Base-by-base conservation (phyloP, 805 yeast species). In the Diddensiella santjacobensis region DNA sequence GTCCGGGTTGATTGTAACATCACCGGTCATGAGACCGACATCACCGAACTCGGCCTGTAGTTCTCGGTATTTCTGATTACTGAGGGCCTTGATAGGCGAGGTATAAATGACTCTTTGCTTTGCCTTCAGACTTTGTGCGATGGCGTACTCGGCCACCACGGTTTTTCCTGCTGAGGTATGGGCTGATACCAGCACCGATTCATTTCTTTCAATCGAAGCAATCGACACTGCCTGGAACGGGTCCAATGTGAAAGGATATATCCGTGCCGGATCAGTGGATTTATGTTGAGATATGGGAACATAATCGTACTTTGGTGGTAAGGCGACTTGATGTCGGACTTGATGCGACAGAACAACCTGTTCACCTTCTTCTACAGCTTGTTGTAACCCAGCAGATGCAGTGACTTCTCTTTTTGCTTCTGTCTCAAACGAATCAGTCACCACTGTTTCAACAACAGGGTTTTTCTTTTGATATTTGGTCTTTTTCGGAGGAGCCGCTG, bases 11-110 rank as follows among this genome's bases (percentile, higher is more conserved):
- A 93, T 93, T 22, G 97, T 91, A 40, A 93, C 96, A 75, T 93
- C 99, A 67, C 99, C 99, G 10, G 99, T 93, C 95, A 93, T 93
- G 52, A 93, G 76, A 44, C 99, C 99, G 24, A 93, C 98, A 65
- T 93, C 98, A 19, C 93, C 91, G 72, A 93, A 87, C 61, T 90
- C 96, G 2, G 96, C 95, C 49, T 83, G 73, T 57, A 93, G 73
- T 66, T 90, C 98, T 70, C 98, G 79, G 63, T 87, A 90, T 63
- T 90, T 90, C 69, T 90, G 98, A 66, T 90, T 90, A 59, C 96
- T 86, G 66, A 90, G 76, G 0, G 97, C 97, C 65, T 90, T 90
- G 64, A 90, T 90, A 3, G 97, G 97, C 3, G 96, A 89, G 0
- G 97, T 90, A 63, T 90, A 90, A 52, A 90, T 90, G 45, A 90